Evolutionary conservation across 2,329 filamentous ascomycete species (phyloP), one percentile per base, ranked within the genome.

Genomic region (Elsinoe ampelina): DNA sequence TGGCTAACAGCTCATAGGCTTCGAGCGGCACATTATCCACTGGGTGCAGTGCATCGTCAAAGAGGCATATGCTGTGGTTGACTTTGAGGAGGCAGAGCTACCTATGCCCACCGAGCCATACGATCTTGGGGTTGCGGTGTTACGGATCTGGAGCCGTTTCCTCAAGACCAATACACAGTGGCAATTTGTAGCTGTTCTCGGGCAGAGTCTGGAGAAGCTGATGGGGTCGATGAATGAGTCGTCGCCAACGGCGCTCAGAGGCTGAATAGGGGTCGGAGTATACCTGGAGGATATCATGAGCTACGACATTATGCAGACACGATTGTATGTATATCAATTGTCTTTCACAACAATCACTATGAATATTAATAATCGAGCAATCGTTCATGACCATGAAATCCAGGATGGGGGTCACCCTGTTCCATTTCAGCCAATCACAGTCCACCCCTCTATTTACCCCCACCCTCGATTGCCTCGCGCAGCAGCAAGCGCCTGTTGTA

Each of bases 1-100:
- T 2, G 8, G n/a, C 15, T 19, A 8, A 42, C 15, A n/a, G n/a
- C 39, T n/a, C 5, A 22, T 22, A 65, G 13, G 60, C 3, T 68
- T 66, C 11, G 75, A 77, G 54, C 71, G 73, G 35, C 67, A 73
- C 0, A 76, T 77, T 3, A 58, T 77, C 3, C 71, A 74, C 45
- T 77, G 75, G 75, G 72, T 77, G 0, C 67, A 70, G 1, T 73
- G 72, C 52, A 73, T 77, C 3, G 70, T 76, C 3, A 72, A 73
- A 55, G 75, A 77, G 57, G 74, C 75, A 13, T 41, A 52, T 35
- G 48, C 48, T 11, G 48, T 52, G 11, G 48, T 52, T 34, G 48
- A 52, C 34, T 52, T 52, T n/a, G 48, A 52, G n/a, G 32, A 39
- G 20, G 48, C 35, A n/a, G 48, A 52, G 15, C 48, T 52, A 2